A percentile compares a stretch with the other conserved stretches of the same genome.
These are phyloP conservation scores for Trichoderma sp. DNA, from an alignment of 2,329 filamentous ascomycete species.

Conservation along the genomic window DNA sequence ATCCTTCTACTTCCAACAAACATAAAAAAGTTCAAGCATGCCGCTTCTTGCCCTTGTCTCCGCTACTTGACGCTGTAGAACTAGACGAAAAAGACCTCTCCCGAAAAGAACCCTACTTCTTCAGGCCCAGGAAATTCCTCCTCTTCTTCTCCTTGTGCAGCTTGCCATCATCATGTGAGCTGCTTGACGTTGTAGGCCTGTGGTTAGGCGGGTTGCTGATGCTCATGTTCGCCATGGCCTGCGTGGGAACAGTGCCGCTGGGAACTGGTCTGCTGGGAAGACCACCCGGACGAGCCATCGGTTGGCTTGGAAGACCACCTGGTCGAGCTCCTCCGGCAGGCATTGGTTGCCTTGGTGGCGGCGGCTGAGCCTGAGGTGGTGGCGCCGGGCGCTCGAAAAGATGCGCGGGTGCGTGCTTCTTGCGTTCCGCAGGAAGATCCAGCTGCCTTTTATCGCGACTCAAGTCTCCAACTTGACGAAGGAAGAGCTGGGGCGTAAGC, in stretches of 20 bases:
- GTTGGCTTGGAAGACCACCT: conserved; percentile 32
- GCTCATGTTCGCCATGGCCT: conserved; percentile 58
- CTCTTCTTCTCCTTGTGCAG: conserved; percentile 63
- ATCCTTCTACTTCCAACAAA: neutral
- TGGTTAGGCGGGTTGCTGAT: conserved; percentile 38
- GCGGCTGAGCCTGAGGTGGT: conserved; percentile 43
- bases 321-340: conserved; percentile 16
- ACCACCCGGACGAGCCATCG: conserved; percentile 32
- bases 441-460: conserved; percentile 73
- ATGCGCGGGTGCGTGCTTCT: conserved; percentile 79
- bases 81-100: conserved; percentile 26
- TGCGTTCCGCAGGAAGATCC: conserved; percentile 78
- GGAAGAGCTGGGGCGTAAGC: conserved; percentile 80
- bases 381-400: conserved; percentile 74
- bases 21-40: neutral
- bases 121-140: conserved; percentile 59
- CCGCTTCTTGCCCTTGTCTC: conserved; percentile 11
- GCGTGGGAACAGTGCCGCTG: conserved; percentile 48
- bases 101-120: conserved; percentile 51
- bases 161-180: conserved; percentile 42
- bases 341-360: conserved; percentile 22
- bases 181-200: conserved; percentile 12
- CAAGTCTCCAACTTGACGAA: conserved; percentile 80
- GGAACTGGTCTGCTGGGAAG: conserved; percentile 32
- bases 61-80: neutral